Evolutionary conservation across 1,139 yeast genomes (phyloP).

Genomic region (Kluyveromyces sp.): DNA sequence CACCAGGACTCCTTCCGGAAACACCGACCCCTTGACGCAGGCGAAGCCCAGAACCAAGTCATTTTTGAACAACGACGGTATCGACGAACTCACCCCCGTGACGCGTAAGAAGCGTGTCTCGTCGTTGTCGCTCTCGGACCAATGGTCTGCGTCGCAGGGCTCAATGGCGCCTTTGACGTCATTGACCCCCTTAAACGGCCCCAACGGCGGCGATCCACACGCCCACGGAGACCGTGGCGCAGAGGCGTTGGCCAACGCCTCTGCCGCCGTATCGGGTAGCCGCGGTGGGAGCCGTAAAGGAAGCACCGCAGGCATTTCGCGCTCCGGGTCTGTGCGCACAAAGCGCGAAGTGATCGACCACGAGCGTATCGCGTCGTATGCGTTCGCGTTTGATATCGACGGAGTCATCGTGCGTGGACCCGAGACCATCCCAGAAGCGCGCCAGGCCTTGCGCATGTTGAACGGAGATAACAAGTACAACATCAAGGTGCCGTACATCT

Average conservation of each 20-base stretch:
- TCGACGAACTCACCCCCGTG: constrained; percentile 56
- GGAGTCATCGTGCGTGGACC: constrained; percentile 80
- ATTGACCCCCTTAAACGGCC: constrained; percentile 23
- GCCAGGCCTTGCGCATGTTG: constrained; percentile 58
- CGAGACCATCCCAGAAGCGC: constrained; percentile 69
- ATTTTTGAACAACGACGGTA: constrained; percentile 64
- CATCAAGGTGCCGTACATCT: constrained; percentile 76
- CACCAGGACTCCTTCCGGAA: background rate
- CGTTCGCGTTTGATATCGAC: constrained; percentile 82
- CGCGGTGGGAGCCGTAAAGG: background rate
- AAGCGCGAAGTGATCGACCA: constrained; percentile 47
- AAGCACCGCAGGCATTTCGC: constrained; percentile 9
- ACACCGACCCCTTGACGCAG: background rate
- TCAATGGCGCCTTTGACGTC: constrained; percentile 10
- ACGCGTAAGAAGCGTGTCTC: constrained; percentile 59
- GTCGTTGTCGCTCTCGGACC: constrained; percentile 63
- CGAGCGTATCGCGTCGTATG: constrained; percentile 68
- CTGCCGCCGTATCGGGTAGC: constrained; percentile 7
- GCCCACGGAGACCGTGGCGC: constrained; percentile 6
- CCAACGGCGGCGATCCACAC: constrained; percentile 13
- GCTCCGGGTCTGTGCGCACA: constrained; percentile 11
- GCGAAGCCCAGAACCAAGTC: constrained; percentile 32
- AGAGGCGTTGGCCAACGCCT: constrained; percentile 14
- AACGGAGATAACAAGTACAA: constrained; percentile 74
- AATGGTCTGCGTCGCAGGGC: constrained; percentile 50